phyloP scores from a whole-genome alignment of 2,329 filamentous ascomycete genomes.

The Trichoderma sp. region DNA sequence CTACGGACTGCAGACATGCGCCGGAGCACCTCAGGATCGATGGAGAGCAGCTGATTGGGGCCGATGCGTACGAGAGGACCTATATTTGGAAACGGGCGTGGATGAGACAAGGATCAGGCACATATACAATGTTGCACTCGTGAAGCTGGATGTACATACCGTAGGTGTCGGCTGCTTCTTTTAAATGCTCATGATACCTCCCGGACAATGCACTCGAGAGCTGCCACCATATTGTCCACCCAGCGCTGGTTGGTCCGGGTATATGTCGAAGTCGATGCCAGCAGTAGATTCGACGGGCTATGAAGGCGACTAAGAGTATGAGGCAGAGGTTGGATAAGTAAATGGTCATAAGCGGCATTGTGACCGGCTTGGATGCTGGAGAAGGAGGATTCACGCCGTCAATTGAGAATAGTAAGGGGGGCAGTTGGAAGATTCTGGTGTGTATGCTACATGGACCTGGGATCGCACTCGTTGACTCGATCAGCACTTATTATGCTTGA shows the following conservation, averaged over 20 bases:
- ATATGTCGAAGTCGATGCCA: conserved; percentile 31
- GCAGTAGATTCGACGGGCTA: conserved; percentile 18
- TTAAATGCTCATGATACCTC: conserved; percentile 29
- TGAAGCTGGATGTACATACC: conserved; percentile 20
- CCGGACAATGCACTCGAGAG: conserved; percentile 28
- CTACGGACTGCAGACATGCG: conserved; percentile 38
- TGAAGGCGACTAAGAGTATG: neutral
- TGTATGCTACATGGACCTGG: too few species aligned
- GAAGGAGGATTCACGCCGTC: neutral
- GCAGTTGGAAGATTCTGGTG: too few species aligned
- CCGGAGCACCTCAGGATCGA: conserved; percentile 39
- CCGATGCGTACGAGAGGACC: conserved; percentile 37
- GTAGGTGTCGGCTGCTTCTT: conserved; percentile 26
- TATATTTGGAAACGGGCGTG: neutral
- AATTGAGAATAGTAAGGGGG: neutral
- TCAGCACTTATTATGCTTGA: neutral
- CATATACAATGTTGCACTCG: neutral
- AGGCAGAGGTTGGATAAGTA: neutral
- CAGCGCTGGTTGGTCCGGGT: conserved; percentile 27
- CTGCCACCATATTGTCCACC: conserved; percentile 32
- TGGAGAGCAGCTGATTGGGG: conserved; percentile 40
- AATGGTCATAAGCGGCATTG: neutral
- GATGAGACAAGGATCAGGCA: neutral
- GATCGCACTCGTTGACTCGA: neutral
- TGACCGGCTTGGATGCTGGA: neutral